Percentiles rank a stretch among this genome's conserved stretches.
phyloP scores from a whole-genome alignment of 2,329 filamentous ascomycete species.

The Trichoderma oligosporum region DNA sequence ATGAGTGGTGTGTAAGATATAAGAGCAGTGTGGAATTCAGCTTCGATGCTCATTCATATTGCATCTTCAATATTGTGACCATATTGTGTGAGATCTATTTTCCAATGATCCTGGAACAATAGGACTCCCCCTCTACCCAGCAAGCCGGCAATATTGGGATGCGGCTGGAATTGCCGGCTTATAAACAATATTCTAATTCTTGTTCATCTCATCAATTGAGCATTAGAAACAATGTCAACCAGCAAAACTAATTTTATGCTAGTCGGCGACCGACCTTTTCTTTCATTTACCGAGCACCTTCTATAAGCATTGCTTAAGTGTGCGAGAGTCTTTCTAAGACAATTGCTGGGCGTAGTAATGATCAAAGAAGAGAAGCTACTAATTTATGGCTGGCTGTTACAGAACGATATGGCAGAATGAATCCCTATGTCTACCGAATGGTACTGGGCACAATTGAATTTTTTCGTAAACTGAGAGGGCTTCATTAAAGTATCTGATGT shows the following conservation, averaged over 20 bases:
- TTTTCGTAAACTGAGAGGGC: slow-evolving; percentile 25
- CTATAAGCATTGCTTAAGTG: slow-evolving; percentile 19
- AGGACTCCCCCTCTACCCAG: no score
- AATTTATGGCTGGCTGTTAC: slow-evolving; percentile 11
- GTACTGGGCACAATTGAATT: slow-evolving; percentile 19
- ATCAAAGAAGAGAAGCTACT: slow-evolving; percentile 17
- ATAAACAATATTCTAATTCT: neutral
- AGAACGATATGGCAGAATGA: slow-evolving; percentile 15
- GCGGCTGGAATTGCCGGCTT: no score
- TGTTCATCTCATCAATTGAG: slow-evolving; percentile 23
- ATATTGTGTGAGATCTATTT: no score
- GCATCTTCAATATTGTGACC: no score
- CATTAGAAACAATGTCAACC: slow-evolving; percentile 23
- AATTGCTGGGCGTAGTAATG: slow-evolving; percentile 21
- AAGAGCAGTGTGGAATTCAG: no score
- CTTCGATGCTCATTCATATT: no score
- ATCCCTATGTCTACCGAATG: slow-evolving; percentile 16
- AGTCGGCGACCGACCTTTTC: slow-evolving; percentile 20
- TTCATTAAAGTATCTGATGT: slow-evolving; percentile 26
- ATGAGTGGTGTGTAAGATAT: no score
- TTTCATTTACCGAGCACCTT: slow-evolving; percentile 22
- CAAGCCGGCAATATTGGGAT: no score
- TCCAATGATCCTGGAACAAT: no score
- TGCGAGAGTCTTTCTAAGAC: slow-evolving; percentile 20
- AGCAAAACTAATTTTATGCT: slow-evolving; percentile 23